These are phyloP conservation scores for Cymbopogon flexuosus DNA, from an alignment of 202 grass and related monocot genomes.

Conservation along the genomic window DNA sequence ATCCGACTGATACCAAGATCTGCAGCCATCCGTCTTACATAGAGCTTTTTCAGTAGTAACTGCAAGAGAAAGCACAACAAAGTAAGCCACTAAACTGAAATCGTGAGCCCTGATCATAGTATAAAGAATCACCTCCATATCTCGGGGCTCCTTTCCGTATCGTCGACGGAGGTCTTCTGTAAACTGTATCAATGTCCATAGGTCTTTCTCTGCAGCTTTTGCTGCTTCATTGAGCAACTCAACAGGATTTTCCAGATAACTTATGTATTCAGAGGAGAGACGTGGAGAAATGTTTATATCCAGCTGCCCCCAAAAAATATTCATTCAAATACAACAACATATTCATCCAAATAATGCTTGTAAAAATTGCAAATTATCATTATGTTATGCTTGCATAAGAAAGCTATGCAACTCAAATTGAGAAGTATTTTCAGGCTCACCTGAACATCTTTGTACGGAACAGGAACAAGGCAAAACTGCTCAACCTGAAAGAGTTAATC, in stretches of 20 bases:
- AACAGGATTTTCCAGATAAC: conserved; percentile 88
- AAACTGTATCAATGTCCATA: conserved; percentile 85
- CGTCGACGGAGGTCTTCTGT: conserved; percentile 68
- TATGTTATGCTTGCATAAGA: conserved; percentile 25
- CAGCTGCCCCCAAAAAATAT: conserved; percentile 47
- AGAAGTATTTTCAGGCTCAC: conserved; percentile 34
- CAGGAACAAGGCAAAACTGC: conserved; percentile 66
- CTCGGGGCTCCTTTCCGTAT: conserved; percentile 87
- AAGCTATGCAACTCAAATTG: conserved; percentile 33
- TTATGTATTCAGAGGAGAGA: conserved; percentile 92
- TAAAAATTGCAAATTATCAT: conserved; percentile 17
- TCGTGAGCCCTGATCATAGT: background rate
- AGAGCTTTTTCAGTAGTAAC: conserved; percentile 90
- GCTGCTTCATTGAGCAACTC: conserved; percentile 81
- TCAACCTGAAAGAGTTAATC: conserved; percentile 59
- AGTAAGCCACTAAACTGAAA: conserved; percentile 14
- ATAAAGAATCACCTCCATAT: conserved; percentile 70
- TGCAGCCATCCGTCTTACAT: conserved; percentile 82
- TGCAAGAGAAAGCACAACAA: conserved; percentile 30
- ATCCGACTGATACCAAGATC: conserved; percentile 82
- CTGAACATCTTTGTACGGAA: conserved; percentile 81
- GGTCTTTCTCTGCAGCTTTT: conserved; percentile 77
- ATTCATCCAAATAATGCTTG: background rate
- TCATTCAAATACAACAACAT: background rate
- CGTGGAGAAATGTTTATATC: conserved; percentile 79